These are phyloP conservation scores for Stereocaulon alpinum DNA, from an alignment of 495 filamentous ascomycete species.

Conservation along the genomic window DNA sequence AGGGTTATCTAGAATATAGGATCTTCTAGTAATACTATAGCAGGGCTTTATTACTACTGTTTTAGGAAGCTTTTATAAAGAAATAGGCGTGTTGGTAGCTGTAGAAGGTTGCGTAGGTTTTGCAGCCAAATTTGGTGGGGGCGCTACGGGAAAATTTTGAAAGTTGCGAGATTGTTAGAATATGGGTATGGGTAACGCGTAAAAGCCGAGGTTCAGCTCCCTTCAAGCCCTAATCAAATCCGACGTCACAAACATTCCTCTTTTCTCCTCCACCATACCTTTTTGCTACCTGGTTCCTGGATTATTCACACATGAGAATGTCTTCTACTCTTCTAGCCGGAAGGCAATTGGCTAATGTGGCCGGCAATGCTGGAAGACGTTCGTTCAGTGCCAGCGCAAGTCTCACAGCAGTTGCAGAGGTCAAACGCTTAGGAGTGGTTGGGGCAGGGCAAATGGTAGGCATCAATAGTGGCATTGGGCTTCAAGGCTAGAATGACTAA, in stretches of 20 bases:
- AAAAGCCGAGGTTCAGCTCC: constrained; percentile 9
- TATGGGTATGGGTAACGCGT: too few species aligned
- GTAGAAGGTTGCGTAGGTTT: too few species aligned
- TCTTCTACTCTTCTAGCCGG: constrained; percentile 1
- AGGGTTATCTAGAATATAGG: too few species aligned
- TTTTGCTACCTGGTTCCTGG: not conserved
- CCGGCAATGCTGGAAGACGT: constrained; percentile 20
- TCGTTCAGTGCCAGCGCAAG: constrained; percentile 36
- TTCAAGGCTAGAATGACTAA: not conserved
- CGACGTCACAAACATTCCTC: not conserved
- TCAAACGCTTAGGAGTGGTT: constrained; percentile 84
- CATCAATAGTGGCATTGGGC: constrained; percentile 17
- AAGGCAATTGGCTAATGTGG: constrained; percentile 10
- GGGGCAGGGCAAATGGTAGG: constrained; percentile 94
- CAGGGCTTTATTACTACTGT: too few species aligned
- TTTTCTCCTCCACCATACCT: not conserved
- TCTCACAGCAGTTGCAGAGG: constrained; percentile 50
- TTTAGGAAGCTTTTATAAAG: too few species aligned
- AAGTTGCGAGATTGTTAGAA: too few species aligned
- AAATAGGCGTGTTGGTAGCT: too few species aligned
- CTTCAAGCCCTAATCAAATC: not conserved
- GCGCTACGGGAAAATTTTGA: too few species aligned
- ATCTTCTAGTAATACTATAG: too few species aligned
- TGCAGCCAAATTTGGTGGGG: too few species aligned
- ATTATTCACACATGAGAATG: constrained; percentile 1